phyloP scores from a whole-genome alignment of 2,329 filamentous ascomycete species.

The Alternaria postmessia region DNA sequence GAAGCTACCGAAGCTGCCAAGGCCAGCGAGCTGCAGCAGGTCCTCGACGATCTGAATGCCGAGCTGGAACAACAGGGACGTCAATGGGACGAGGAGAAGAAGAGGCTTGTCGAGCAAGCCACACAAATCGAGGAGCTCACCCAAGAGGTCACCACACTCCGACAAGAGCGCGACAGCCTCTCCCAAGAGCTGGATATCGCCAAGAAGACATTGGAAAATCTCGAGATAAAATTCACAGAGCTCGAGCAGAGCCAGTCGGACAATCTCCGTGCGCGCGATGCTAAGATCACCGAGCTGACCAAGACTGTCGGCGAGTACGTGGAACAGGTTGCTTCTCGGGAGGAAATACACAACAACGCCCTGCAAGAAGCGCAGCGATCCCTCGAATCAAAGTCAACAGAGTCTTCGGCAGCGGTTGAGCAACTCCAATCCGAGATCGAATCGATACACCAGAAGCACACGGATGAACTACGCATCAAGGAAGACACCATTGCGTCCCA shows the following conservation, averaged over 20 bases:
- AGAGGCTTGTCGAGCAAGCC: conserved; percentile 45
- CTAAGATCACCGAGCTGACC: conserved; percentile 40
- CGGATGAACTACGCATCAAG: conserved; percentile 41
- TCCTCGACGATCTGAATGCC: conserved; percentile 45
- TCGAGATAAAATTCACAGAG: conserved; percentile 39
- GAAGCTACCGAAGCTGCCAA: conserved; percentile 43
- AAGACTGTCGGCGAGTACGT: conserved; percentile 37
- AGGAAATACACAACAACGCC: conserved; percentile 33
- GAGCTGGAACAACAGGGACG: conserved; percentile 47
- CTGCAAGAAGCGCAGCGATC: conserved; percentile 36
- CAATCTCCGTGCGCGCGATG: conserved; percentile 37
- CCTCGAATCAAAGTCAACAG: conserved; percentile 39
- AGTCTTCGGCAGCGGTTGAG: conserved; percentile 41
- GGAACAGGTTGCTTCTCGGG: conserved; percentile 29
- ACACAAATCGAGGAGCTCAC: conserved; percentile 38
- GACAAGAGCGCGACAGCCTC: conserved; percentile 37
- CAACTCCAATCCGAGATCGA: conserved; percentile 45
- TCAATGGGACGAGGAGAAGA: conserved; percentile 49
- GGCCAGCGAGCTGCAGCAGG: conserved; percentile 46
- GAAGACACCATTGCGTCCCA: conserved; percentile 43
- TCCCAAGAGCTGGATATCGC: conserved; percentile 31
- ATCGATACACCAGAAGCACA: conserved; percentile 42
- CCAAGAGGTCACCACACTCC: conserved; percentile 32
- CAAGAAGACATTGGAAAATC: conserved; percentile 33
- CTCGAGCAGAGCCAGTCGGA: conserved; percentile 42